Evolutionary conservation across 2,329 filamentous ascomycete species (phyloP).

Genomic region (Drechmeria coniospora): DNA sequence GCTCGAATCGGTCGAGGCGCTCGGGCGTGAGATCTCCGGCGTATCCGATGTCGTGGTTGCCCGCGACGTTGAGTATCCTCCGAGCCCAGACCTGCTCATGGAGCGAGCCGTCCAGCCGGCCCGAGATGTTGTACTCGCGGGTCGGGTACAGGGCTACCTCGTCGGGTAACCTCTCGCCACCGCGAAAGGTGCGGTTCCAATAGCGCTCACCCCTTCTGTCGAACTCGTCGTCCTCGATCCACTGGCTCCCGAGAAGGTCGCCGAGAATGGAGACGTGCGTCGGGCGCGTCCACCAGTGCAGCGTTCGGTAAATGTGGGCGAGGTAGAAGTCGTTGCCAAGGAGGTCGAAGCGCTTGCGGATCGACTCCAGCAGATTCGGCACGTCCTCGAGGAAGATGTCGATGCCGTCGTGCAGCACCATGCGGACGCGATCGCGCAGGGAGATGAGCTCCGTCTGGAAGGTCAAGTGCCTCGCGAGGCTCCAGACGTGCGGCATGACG

Average conservation of each 20-base stretch:
- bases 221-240: conserved; percentile 82
- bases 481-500: conserved; percentile 36
- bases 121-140: conserved; percentile 33
- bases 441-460: conserved; percentile 29
- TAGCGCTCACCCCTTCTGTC: conserved; percentile 54
- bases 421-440: conserved; percentile 35
- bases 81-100: conserved; percentile 47
- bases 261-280: conserved; percentile 83
- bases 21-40: conserved; percentile 73
- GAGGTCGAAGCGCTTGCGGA: conserved; percentile 71
- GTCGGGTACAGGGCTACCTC: conserved; percentile 33
- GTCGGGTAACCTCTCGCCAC: conserved; percentile 46
- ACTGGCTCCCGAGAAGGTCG: conserved; percentile 87
- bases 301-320: conserved; percentile 73
- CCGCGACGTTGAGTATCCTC: conserved; percentile 75
- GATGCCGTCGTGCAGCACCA: conserved; percentile 40
- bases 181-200: conserved; percentile 68
- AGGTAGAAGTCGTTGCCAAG: conserved; percentile 92
- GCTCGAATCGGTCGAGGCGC: conserved; percentile 68
- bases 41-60: conserved; percentile 95
- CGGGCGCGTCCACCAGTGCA: conserved; percentile 71
- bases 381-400: conserved; percentile 54
- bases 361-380: conserved; percentile 46
- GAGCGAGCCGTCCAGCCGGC: conserved; percentile 28
- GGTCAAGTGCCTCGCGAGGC: conserved; percentile 29